phyloP scores from a whole-genome alignment of 1,284 basidiomycete species.

The Inonotus obliquus region DNA sequence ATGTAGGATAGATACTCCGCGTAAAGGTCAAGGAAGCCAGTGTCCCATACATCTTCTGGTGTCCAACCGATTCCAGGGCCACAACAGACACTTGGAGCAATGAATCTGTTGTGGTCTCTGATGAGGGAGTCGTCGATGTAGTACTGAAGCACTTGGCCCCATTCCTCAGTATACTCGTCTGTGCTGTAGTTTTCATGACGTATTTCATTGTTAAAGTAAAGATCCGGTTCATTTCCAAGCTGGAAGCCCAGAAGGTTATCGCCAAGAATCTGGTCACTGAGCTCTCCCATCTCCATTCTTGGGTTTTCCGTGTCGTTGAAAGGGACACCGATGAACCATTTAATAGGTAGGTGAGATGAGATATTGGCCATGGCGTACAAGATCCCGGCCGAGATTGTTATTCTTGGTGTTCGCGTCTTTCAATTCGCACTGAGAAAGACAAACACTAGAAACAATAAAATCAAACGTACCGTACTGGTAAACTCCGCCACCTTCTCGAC shows the following conservation, averaged over 20 bases:
- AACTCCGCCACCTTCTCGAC: constrained; percentile 44
- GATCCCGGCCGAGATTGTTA: constrained; percentile 38
- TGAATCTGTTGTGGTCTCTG: constrained; percentile 32
- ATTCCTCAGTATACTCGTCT: constrained; percentile 46
- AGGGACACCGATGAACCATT: constrained; percentile 49
- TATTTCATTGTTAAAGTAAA: constrained; percentile 41
- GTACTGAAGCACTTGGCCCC: constrained; percentile 37
- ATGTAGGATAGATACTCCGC: constrained; percentile 26
- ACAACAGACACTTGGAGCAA: constrained; percentile 47
- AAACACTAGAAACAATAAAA: not conserved
- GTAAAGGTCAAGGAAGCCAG: constrained; percentile 40
- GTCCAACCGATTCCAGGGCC: constrained; percentile 35
- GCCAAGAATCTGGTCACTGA: constrained; percentile 49
- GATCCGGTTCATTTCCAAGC: constrained; percentile 69
- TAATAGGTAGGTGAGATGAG: constrained; percentile 32
- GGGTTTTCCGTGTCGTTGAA: constrained; percentile 50
- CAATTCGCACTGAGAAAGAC: not conserved
- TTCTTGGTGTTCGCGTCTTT: constrained; percentile 35
- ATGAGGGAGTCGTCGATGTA: constrained; percentile 36
- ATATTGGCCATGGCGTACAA: constrained; percentile 40
- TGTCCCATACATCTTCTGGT: constrained; percentile 40
- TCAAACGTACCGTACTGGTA: constrained; percentile 37
- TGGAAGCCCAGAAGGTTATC: constrained; percentile 54
- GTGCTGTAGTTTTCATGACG: constrained; percentile 37
- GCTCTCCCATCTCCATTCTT: constrained; percentile 47